phyloP scores from a whole-genome alignment of 2,329 filamentous ascomycete genomes.

The Parascedosporium putredinis region DNA sequence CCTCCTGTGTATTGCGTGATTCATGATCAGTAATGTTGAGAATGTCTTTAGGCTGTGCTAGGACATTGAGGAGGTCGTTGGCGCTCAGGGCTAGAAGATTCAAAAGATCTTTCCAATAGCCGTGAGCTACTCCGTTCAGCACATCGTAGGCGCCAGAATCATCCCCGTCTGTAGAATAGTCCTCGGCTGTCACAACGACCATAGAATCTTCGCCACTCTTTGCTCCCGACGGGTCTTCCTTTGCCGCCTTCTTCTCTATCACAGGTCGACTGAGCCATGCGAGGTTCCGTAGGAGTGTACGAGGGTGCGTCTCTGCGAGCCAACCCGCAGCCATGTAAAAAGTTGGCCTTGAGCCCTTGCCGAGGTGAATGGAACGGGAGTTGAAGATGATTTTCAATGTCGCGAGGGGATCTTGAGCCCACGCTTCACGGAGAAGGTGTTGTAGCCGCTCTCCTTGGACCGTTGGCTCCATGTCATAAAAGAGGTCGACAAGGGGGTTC shows the following conservation, averaged over 20 bases:
- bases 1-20: conserved; percentile 7
- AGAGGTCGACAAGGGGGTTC: conserved; percentile 40
- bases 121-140: conserved; percentile 36
- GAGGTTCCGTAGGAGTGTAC: conserved; percentile 42
- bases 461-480: conserved; percentile 37
- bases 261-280: conserved; percentile 44
- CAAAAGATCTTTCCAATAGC: conserved; percentile 53
- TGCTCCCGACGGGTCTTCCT: conserved; percentile 18
- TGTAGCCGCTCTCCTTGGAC: conserved; percentile 25
- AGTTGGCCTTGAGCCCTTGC: conserved; percentile 35
- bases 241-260: conserved; percentile 38
- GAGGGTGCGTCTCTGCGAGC: conserved; percentile 43
- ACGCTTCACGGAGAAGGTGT: conserved; percentile 35
- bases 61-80: conserved; percentile 32
- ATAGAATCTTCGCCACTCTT: conserved; percentile 21
- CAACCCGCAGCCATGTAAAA: conserved; percentile 47
- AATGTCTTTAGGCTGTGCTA: conserved; percentile 27
- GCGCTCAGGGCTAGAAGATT: conserved; percentile 44
- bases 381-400: conserved; percentile 53
- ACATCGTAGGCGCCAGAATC: conserved; percentile 25
- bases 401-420: conserved; percentile 33
- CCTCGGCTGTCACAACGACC: conserved; percentile 19
- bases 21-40: conserved; percentile 24
- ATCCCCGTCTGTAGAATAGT: conserved; percentile 14
- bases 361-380: conserved; percentile 48